Conservation (phyloP, 768 basidiomycete species). For the Cubamyces lactineus region DNA sequence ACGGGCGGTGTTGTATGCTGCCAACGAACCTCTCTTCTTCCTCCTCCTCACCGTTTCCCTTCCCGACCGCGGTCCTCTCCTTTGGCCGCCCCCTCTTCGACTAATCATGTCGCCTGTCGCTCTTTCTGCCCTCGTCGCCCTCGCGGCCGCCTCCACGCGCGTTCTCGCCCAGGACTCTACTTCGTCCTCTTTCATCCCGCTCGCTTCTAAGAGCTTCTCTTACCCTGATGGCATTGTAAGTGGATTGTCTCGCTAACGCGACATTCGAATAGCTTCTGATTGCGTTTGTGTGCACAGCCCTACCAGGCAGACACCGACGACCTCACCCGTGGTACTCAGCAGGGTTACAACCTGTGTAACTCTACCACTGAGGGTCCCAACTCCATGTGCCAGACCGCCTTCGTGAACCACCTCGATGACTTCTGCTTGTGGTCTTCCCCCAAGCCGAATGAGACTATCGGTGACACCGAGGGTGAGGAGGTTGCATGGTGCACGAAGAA, state of each 20-base stretch:
- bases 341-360: slow-evolving; percentile 71
- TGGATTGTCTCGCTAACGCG: not conserved
- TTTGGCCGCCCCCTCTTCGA: slow-evolving; percentile 14
- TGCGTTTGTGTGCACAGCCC: too few species aligned
- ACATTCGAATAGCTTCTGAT: too few species aligned
- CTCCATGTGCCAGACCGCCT: slow-evolving; percentile 72
- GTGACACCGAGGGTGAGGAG: slow-evolving; percentile 67
- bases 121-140: slow-evolving; percentile 39
- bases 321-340: slow-evolving; percentile 56
- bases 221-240: slow-evolving; percentile 31
- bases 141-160: slow-evolving; percentile 32
- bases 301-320: slow-evolving; percentile 50
- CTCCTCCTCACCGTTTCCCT: slow-evolving; percentile 14
- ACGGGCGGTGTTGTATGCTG: not conserved
- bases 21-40: slow-evolving; percentile 20
- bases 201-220: slow-evolving; percentile 32
- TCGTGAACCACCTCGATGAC: slow-evolving; percentile 63
- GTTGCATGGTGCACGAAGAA: slow-evolving; percentile 81
- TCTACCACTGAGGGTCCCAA: slow-evolving; percentile 61
- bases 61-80: slow-evolving; percentile 21
- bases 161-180: slow-evolving; percentile 31
- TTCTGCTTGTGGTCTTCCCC: slow-evolving; percentile 71
- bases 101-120: slow-evolving; percentile 38
- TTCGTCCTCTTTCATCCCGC: slow-evolving; percentile 33
- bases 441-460: slow-evolving; percentile 56